Evolutionary conservation across 2,329 filamentous ascomycete species (phyloP).

Genomic region (Seiridium unicorne): DNA sequence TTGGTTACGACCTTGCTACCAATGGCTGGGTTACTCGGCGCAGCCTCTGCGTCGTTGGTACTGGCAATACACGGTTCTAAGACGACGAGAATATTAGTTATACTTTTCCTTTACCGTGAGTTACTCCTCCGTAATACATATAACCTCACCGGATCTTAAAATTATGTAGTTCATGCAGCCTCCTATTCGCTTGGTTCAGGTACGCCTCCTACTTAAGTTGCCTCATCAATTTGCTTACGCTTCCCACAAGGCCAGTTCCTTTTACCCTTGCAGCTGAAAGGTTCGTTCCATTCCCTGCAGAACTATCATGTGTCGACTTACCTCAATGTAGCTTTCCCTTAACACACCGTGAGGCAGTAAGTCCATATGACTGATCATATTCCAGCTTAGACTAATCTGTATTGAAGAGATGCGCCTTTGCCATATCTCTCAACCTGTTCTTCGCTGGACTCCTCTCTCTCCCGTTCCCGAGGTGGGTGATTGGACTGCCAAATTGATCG

Average conservation of each 20-base stretch:
- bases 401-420: constrained; percentile 39
- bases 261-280: constrained; percentile 48
- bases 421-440: constrained; percentile 45
- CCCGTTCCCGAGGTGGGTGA: constrained; percentile 32
- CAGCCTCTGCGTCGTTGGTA: background rate
- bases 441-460: constrained; percentile 45
- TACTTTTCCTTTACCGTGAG: background rate
- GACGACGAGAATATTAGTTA: background rate
- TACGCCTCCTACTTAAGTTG: constrained; percentile 7
- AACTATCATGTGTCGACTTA: constrained; percentile 4
- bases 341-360: constrained; percentile 42
- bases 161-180: constrained; percentile 33
- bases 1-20: constrained; percentile 31
- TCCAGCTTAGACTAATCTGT: too few relatives aligned
- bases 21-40: constrained; percentile 35
- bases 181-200: constrained; percentile 37
- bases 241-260: constrained; percentile 39
- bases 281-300: constrained; percentile 10
- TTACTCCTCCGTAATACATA: background rate
- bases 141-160: background rate
- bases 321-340: constrained; percentile 38
- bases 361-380: background rate
- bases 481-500: background rate
- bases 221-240: background rate
- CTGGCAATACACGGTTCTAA: background rate